Evolutionary conservation across 1,284 basidiomycete species (phyloP).

Genomic region (Cryptococcus wingfieldii): DNA sequence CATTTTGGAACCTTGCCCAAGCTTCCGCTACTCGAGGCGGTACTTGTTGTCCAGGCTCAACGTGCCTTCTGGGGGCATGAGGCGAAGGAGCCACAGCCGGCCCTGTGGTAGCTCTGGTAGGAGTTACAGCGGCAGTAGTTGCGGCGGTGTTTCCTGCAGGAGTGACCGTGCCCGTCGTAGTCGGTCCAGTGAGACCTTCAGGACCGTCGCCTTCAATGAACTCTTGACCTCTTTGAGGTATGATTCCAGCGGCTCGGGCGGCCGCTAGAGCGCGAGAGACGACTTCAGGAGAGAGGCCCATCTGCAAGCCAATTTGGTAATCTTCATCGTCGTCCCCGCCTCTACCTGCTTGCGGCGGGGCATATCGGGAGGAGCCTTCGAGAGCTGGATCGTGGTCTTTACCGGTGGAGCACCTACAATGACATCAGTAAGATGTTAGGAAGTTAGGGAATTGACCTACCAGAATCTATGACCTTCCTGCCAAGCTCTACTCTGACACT

Average conservation of each 20-base stretch:
- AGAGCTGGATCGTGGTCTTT: conserved; percentile 24
- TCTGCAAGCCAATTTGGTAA: conserved; percentile 10
- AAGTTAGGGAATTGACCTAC: conserved; percentile 23
- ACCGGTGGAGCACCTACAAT: conserved; percentile 26
- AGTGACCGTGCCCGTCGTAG: too few relatives aligned
- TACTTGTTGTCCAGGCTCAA: too few relatives aligned
- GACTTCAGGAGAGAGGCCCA: conserved; percentile 16
- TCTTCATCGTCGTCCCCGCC: conserved; percentile 19
- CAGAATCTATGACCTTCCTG: conserved; percentile 84
- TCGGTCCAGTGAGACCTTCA: too few relatives aligned
- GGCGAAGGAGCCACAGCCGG: neutral
- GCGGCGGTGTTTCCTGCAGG: too few relatives aligned
- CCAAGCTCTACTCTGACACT: conserved; percentile 97
- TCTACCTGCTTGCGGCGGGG: neutral
- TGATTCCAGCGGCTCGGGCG: conserved; percentile 14
- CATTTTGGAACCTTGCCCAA: conserved; percentile 12
- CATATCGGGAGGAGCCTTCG: conserved; percentile 1
- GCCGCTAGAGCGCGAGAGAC: conserved; percentile 12
- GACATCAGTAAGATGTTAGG: neutral
- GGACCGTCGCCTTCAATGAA: too few relatives aligned
- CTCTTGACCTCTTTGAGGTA: neutral
- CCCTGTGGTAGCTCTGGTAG: too few relatives aligned
- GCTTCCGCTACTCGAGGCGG: neutral
- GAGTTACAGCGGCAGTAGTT: too few relatives aligned
- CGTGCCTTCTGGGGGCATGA: too few relatives aligned